A percentile compares a stretch with the other conserved stretches of the same genome.
Evolutionary conservation across 305 asterid genomes (phyloP).

Genomic region (Rubia tinctorum): DNA sequence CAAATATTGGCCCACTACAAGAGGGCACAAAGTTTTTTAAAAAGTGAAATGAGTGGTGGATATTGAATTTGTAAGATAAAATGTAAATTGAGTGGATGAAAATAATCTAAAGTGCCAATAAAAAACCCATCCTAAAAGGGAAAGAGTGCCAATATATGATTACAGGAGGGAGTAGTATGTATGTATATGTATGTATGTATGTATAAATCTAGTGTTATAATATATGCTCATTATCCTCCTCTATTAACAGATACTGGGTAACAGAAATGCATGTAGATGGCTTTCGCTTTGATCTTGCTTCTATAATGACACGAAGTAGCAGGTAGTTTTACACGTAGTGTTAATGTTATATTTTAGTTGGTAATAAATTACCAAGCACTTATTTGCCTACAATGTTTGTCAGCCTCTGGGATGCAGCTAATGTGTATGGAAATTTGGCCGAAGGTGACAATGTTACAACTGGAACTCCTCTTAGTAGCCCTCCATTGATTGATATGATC

Average conservation of each 20-base stretch:
- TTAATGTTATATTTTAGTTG: neutral
- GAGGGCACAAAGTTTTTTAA: too few species aligned
- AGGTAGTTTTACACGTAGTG: constrained; percentile 43
- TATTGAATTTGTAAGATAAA: too few species aligned
- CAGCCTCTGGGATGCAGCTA: constrained; percentile 88
- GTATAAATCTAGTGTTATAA: neutral
- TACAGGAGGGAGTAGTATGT: too few species aligned
- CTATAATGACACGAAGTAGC: constrained; percentile 96
- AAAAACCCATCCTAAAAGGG: too few species aligned
- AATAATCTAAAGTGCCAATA: too few species aligned
- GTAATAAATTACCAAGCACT: neutral
- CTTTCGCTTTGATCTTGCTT: constrained; percentile 98
- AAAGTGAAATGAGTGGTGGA: too few species aligned
- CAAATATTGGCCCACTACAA: too few species aligned
- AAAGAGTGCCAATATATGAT: too few species aligned
- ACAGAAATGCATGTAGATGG: constrained; percentile 97
- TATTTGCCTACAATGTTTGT: constrained; percentile 8
- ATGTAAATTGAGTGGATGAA: too few species aligned
- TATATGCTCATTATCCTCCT: neutral
- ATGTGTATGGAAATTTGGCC: constrained; percentile 67
- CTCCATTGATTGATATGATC: constrained; percentile 90
- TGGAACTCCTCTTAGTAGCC: constrained; percentile 84
- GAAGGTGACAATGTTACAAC: constrained; percentile 72
- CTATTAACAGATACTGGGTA: constrained; percentile 84
- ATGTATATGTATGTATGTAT: neutral